Percentiles rank a stretch among this genome's conserved stretches.
These are phyloP conservation scores for Neofusicoccum sp. DNA, from an alignment of 2,329 filamentous ascomycete genomes.

Conservation along the genomic window DNA sequence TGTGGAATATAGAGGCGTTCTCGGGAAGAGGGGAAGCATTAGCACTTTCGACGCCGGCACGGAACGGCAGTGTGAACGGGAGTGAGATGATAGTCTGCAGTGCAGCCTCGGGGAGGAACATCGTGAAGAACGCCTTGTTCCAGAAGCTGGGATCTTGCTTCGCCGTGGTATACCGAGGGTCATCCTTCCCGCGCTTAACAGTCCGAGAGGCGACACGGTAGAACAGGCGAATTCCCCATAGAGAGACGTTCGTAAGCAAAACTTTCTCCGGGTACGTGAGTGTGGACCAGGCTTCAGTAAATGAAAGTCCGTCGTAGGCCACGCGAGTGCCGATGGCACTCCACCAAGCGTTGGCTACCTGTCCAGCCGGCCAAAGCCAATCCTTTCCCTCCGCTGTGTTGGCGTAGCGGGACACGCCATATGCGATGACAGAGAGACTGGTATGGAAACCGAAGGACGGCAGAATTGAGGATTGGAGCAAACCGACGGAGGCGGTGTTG, in stretches of 20 bases:
- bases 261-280: constrained; percentile 56
- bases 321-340: constrained; percentile 55
- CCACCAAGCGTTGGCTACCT: constrained; percentile 61
- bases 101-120: constrained; percentile 59
- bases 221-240: constrained; percentile 58
- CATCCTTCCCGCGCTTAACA: constrained; percentile 52
- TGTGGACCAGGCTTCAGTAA: constrained; percentile 47
- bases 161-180: constrained; percentile 53
- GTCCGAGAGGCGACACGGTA: constrained; percentile 53
- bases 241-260: constrained; percentile 55
- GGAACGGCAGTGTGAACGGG: constrained; percentile 57
- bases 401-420: constrained; percentile 51
- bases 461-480: constrained; percentile 53
- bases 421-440: constrained; percentile 52
- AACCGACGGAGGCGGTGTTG: constrained; percentile 42
- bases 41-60: constrained; percentile 30
- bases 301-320: constrained; percentile 46
- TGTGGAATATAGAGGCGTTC: constrained; percentile 37
- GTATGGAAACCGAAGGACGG: constrained; percentile 56
- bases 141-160: constrained; percentile 57
- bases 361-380: constrained; percentile 56
- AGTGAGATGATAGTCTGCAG: constrained; percentile 57
- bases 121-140: constrained; percentile 54
- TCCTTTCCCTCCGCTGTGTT: constrained; percentile 61
- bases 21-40: constrained; percentile 21